A percentile compares a stretch with the other conserved stretches of the same genome.
These are phyloP conservation scores for Melastoma candidum DNA, from an alignment of 441 rosid genomes.

Conservation along the genomic window DNA sequence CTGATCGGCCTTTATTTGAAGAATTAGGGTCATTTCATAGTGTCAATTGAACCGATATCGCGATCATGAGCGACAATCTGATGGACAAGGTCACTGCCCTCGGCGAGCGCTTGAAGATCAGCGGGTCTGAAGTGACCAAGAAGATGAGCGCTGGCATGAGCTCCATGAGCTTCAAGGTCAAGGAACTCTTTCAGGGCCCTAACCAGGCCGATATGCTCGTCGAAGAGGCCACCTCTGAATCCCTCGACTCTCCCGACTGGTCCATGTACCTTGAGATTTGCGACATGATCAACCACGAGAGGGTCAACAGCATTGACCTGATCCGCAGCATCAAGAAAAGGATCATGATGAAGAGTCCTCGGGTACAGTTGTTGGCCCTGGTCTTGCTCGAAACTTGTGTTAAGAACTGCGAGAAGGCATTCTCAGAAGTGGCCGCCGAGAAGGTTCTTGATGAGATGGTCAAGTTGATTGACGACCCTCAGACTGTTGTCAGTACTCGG, in stretches of 20 bases:
- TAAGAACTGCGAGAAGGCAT: constrained; percentile 73
- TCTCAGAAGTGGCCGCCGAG: constrained; percentile 76
- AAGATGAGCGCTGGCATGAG: constrained; percentile 11
- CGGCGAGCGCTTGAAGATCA: constrained; percentile 14
- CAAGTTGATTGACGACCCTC: constrained; percentile 54
- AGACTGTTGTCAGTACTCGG: constrained; percentile 40
- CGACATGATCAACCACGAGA: constrained; percentile 61
- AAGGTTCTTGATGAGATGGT: constrained; percentile 87
- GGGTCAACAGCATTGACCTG: constrained; percentile 53
- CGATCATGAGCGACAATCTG: constrained; percentile 6
- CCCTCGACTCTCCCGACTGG: constrained; percentile 70
- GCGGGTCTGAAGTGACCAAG: constrained; percentile 10
- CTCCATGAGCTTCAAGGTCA: constrained; percentile 61
- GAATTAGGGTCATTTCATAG: neutral
- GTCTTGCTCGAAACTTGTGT: constrained; percentile 73
- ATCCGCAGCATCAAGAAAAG: constrained; percentile 64
- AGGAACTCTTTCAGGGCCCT: constrained; percentile 71
- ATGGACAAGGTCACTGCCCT: constrained; percentile 13
- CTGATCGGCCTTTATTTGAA: neutral
- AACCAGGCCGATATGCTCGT: constrained; percentile 73
- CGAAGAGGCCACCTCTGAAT: constrained; percentile 74
- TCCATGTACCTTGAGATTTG: constrained; percentile 87
- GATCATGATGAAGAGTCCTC: constrained; percentile 45
- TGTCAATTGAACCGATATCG: no score
- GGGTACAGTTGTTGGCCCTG: constrained; percentile 57